Percentiles rank a stretch among this genome's conserved stretches.
phyloP scores from a whole-genome alignment of 139 green algal species.

The Eudorina sp. region DNA sequence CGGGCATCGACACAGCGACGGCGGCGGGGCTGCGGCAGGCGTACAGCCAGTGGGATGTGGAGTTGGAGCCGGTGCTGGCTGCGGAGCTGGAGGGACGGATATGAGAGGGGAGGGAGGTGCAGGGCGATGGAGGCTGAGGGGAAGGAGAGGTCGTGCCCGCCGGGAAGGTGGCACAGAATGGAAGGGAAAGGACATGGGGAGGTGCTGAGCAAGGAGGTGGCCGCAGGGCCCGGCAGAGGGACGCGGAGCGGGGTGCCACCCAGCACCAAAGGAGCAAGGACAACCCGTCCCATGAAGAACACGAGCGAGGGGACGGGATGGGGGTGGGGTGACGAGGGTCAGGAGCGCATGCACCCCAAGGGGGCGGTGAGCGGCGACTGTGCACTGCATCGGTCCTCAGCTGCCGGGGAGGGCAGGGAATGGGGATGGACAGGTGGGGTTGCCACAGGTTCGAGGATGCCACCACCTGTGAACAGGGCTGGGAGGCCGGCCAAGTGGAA shows the following conservation, averaged over 20 bases:
- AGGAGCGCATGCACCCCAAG: too few relatives aligned
- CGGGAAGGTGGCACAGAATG: not conserved
- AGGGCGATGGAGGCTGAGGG: not conserved
- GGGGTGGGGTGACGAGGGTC: too few relatives aligned
- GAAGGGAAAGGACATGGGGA: not conserved
- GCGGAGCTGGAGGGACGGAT: slow-evolving; percentile 36
- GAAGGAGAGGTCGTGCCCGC: not conserved
- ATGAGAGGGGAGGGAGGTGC: not conserved
- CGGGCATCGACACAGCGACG: slow-evolving; percentile 33
- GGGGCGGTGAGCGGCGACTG: too few relatives aligned
- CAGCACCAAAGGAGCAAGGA: not conserved
- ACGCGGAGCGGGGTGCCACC: not conserved
- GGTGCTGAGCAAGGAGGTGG: not conserved
- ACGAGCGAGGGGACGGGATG: too few relatives aligned
- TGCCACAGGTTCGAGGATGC: too few relatives aligned
- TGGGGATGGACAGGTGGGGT: too few relatives aligned
- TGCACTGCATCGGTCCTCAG: too few relatives aligned
- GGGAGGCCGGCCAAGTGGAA: too few relatives aligned
- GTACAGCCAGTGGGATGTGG: slow-evolving; percentile 41
- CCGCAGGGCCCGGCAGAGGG: not conserved
- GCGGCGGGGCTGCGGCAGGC: slow-evolving; percentile 25
- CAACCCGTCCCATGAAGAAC: not conserved
- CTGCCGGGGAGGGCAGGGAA: too few relatives aligned
- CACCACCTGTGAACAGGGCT: too few relatives aligned
- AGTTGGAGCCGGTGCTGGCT: slow-evolving; percentile 42